A percentile compares a stretch with the other conserved stretches of the same genome.
Conservation (phyloP, 768 basidiomycete species). For the Auriscalpium microsporum region DNA sequence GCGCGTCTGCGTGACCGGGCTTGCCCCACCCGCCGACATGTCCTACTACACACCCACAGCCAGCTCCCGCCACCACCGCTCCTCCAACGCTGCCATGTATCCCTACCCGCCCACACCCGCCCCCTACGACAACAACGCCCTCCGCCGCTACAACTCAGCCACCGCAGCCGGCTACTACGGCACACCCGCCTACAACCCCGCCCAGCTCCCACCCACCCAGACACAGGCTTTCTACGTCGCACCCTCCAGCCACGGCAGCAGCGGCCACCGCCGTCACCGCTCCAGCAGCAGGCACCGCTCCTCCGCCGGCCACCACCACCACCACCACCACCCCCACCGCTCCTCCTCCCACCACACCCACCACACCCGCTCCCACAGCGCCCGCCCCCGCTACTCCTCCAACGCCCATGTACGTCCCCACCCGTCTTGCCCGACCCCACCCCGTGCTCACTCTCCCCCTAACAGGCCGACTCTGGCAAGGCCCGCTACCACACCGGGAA, state of each 20-base stretch:
- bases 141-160: constrained; percentile 5
- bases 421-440: neutral
- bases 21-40: too few relatives aligned
- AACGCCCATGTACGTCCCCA: neutral
- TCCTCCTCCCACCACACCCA: constrained; percentile 7
- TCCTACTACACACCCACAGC: constrained; percentile 21
- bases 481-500: constrained; percentile 9
- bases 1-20: too few relatives aligned
- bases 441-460: neutral
- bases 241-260: constrained; percentile 11
- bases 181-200: constrained; percentile 6
- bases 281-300: constrained; percentile 10
- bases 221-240: constrained; percentile 9
- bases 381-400: constrained; percentile 4
- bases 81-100: constrained; percentile 15
- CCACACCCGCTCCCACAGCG: constrained; percentile 11
- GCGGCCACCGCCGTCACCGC: constrained; percentile 14
- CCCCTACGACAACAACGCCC: constrained; percentile 16
- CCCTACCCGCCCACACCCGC: constrained; percentile 17
- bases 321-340: constrained; percentile 9
- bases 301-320: constrained; percentile 2
- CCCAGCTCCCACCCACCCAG: neutral
- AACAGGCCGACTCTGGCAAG: neutral
- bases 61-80: constrained; percentile 13
- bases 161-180: neutral